Evolutionary conservation across 108 stramenopile species (phyloP), one percentile per base, ranked within the genome.

Genomic region (Parietichytrium sp.): DNA sequence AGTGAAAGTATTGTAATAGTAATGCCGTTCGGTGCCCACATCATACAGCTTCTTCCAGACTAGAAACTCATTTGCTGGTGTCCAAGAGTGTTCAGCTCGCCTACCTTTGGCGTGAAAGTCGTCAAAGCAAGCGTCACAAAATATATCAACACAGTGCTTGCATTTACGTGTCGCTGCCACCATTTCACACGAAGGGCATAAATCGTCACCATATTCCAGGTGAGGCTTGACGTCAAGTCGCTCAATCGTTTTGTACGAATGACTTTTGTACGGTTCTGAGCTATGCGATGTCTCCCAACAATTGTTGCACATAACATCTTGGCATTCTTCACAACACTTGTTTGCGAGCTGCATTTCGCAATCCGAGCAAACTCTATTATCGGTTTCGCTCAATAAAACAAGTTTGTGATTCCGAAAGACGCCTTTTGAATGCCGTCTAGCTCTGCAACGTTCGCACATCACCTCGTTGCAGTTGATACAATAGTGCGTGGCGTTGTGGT

Each of bases 301-400:
- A 6, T 27, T 36, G 0, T 72, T 42, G 42, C 61, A 72, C 36
- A 72, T 45, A n/a, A n/a, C 61, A 25, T 72, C 61, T 33, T 42
- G 38, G 2, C 61, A 72, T 42, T 33, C 38, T 27, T 1, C 20
- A 25, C 61, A 72, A 20, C 1, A 25, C 6, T 42, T 33, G 42
- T 72, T 72, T n/a, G 61, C 61, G n/a, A 72, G 61, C 61, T 72
- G 61, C 7, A 45, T 72, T 25, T 72, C 61, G 20, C 61, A 72
- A 10, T n/a, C 61, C 10, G 45, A 45, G 33, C 61, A 72, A 1
- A 72, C 61, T 0, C 38, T 36, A 2, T 72, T 45, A 13, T 72
- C 61, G 25, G 45, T 33, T 42, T 72, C 61, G 33, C n/a, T 12
- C 2, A 72, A 45, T 45, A 27, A 0, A 7, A 18, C 36, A 6